phyloP scores from a whole-genome alignment of 345 rosid genomes.

The Gossypium mustelinum region DNA sequence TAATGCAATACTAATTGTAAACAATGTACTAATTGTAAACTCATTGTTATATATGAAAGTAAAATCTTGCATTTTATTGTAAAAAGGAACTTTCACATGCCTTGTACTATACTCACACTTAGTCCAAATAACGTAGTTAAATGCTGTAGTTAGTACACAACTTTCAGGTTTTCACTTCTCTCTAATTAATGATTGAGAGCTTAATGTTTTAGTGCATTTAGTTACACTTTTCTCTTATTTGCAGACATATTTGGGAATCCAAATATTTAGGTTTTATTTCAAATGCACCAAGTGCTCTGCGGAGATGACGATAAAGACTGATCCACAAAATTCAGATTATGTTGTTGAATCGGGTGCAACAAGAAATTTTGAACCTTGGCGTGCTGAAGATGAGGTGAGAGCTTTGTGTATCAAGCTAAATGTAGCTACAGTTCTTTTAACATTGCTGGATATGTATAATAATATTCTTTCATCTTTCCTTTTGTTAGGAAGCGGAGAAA shows the following conservation, averaged over 20 bases:
- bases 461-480: background rate
- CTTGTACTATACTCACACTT: too few relatives aligned
- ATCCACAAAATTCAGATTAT: conserved; percentile 94
- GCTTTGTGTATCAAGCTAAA: background rate
- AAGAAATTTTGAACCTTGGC: conserved; percentile 95
- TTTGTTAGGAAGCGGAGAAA: conserved; percentile 45
- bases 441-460: conserved; percentile 3
- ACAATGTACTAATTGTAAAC: too few relatives aligned
- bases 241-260: conserved; percentile 91
- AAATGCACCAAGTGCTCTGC: conserved; percentile 96
- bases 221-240: background rate
- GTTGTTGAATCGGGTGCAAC: conserved; percentile 81
- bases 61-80: too few relatives aligned
- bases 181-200: background rate
- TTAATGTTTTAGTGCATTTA: background rate
- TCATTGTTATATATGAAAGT: too few relatives aligned
- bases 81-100: too few relatives aligned
- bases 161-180: background rate
- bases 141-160: too few relatives aligned
- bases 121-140: too few relatives aligned
- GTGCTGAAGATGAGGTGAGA: conserved; percentile 77
- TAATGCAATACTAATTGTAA: background rate
- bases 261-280: conserved; percentile 84
- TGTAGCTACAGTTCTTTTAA: background rate
- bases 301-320: conserved; percentile 81